Percentiles rank a stretch among this genome's conserved stretches.
These are phyloP conservation scores for Didymosphaeria variabile DNA, from an alignment of 2,329 filamentous ascomycete genomes.

Conservation along the genomic window DNA sequence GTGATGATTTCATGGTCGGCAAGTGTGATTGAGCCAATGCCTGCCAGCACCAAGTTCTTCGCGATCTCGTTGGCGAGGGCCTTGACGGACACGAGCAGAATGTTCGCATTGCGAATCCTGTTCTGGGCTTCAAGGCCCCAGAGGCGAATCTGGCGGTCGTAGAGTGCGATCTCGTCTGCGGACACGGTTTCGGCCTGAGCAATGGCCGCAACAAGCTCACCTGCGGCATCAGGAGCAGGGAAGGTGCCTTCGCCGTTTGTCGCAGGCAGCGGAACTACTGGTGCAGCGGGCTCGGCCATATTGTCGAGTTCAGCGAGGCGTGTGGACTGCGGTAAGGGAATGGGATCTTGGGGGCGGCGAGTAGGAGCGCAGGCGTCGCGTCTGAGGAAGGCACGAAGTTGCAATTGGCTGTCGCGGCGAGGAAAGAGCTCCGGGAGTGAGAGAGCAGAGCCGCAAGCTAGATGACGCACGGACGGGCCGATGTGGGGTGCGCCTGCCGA, in stretches of 20 bases:
- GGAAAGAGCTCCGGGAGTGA: background rate
- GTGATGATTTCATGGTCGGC: slow-evolving; percentile 79
- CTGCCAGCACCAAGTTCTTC: slow-evolving; percentile 95
- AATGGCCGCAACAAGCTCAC: slow-evolving; percentile 49
- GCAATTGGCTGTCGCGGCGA: slow-evolving; percentile 10
- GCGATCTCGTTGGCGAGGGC: slow-evolving; percentile 93
- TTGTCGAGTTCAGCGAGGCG: background rate
- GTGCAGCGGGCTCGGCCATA: slow-evolving; percentile 31
- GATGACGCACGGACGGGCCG: background rate
- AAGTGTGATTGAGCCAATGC: slow-evolving; percentile 88
- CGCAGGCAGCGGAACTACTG: slow-evolving; percentile 7
- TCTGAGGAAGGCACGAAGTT: slow-evolving; percentile 5
- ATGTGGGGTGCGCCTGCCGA: slow-evolving; percentile 5
- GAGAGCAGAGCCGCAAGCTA: slow-evolving; percentile 1
- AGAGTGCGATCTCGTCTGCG: slow-evolving; percentile 90
- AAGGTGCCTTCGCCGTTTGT: slow-evolving; percentile 33
- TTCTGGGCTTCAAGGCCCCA: slow-evolving; percentile 97
- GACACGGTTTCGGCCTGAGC: slow-evolving; percentile 53
- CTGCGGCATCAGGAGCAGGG: slow-evolving; percentile 45
- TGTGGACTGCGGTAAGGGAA: background rate
- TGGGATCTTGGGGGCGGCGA: background rate
- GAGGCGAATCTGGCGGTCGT: slow-evolving; percentile 95
- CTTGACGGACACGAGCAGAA: slow-evolving; percentile 87
- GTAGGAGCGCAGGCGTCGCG: background rate
- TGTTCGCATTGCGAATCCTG: slow-evolving; percentile 86